phyloP scores from a whole-genome alignment of 805 yeast genomes.

The Nakazawaea wickerhamii region DNA sequence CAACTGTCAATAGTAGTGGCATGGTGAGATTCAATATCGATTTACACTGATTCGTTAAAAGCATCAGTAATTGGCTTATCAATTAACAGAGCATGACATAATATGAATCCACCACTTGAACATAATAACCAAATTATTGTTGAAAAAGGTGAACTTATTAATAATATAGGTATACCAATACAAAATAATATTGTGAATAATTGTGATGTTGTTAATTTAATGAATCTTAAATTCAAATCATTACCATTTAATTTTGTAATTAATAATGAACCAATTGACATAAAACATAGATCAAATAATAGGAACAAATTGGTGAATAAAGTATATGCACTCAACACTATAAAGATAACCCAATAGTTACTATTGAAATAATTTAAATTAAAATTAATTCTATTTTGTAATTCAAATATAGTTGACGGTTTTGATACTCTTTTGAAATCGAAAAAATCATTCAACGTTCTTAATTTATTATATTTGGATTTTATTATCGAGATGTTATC shows the following conservation, averaged over 20 bases:
- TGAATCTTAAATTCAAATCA: slow-evolving; percentile 70
- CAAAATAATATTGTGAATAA: slow-evolving; percentile 78
- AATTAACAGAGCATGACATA: slow-evolving; percentile 84
- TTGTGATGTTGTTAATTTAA: slow-evolving; percentile 68
- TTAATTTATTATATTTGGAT: slow-evolving; percentile 58
- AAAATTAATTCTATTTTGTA: slow-evolving; percentile 77
- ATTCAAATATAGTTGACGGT: slow-evolving; percentile 77
- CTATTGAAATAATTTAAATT: slow-evolving; percentile 82
- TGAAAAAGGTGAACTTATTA: slow-evolving; percentile 45
- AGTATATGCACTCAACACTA: slow-evolving; percentile 72
- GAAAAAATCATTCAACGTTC: slow-evolving; percentile 86
- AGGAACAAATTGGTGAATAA: slow-evolving; percentile 79
- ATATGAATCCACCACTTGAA: slow-evolving; percentile 70
- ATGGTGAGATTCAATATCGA: too few relatives aligned
- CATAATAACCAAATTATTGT: slow-evolving; percentile 91
- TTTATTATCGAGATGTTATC: slow-evolving; percentile 43
- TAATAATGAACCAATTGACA: slow-evolving; percentile 68
- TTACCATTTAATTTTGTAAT: slow-evolving; percentile 77
- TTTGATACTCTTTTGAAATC: slow-evolving; percentile 79
- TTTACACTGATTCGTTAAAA: slow-evolving; percentile 60
- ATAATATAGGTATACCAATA: slow-evolving; percentile 42
- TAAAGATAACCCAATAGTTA: slow-evolving; percentile 72
- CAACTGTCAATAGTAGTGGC: too few relatives aligned
- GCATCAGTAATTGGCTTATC: slow-evolving; percentile 96
- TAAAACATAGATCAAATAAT: slow-evolving; percentile 74